phyloP scores from a whole-genome alignment of 768 basidiomycete genomes.

The Tricholoma hemisulphureum region DNA sequence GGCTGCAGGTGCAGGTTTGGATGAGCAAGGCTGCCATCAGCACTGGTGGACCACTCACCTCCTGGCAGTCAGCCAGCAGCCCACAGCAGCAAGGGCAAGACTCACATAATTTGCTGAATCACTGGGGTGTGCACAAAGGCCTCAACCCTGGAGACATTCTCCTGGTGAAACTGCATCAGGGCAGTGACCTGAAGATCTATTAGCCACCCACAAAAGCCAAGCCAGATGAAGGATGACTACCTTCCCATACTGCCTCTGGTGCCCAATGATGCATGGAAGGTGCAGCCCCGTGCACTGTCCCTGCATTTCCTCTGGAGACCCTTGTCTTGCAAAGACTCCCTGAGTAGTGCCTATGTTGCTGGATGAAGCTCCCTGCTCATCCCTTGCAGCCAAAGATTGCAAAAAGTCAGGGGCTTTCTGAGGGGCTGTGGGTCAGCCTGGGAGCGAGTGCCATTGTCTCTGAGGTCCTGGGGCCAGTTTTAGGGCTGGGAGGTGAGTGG shows the following conservation, averaged over 20 bases:
- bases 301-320: not conserved
- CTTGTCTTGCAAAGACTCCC: not conserved
- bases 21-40: too few relatives aligned
- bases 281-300: not conserved
- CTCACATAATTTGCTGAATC: not conserved
- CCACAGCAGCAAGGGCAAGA: not conserved
- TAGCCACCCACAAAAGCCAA: too few relatives aligned
- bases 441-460: too few relatives aligned
- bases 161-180: not conserved
- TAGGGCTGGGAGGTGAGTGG: too few relatives aligned
- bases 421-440: too few relatives aligned
- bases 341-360: not conserved
- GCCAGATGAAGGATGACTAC: not conserved
- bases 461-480: too few relatives aligned
- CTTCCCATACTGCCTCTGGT: not conserved
- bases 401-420: too few relatives aligned
- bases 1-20: too few relatives aligned
- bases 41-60: not conserved
- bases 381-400: too few relatives aligned
- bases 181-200: not conserved
- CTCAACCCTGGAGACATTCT: not conserved
- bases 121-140: not conserved
- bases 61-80: constrained; percentile 13
- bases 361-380: too few relatives aligned
- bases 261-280: not conserved